Evolutionary conservation across 768 basidiomycete species (phyloP).

Genomic region (Sistotremastrum niveocremeum): DNA sequence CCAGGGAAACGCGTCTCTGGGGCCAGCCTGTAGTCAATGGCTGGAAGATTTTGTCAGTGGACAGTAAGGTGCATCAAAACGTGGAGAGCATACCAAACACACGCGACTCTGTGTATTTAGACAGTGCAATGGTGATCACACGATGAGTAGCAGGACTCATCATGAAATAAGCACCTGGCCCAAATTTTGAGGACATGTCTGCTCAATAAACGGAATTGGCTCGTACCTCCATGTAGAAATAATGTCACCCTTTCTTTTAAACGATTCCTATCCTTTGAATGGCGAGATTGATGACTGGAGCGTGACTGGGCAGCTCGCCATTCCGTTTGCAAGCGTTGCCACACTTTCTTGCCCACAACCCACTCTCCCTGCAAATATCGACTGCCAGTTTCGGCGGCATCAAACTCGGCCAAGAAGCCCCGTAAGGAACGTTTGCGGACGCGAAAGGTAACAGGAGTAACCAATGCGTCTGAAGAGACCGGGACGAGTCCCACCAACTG

Average conservation of each 20-base stretch:
- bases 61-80: slow-evolving; percentile 17
- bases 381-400: slow-evolving; percentile 58
- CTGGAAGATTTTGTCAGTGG: slow-evolving; percentile 25
- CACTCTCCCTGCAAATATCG: slow-evolving; percentile 90
- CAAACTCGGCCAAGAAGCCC: slow-evolving; percentile 68
- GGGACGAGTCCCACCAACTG: slow-evolving; percentile 71
- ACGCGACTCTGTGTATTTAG: slow-evolving; percentile 78
- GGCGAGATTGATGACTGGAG: slow-evolving; percentile 4
- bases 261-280: slow-evolving; percentile 8
- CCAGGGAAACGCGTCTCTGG: slow-evolving; percentile 94
- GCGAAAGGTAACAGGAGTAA: slow-evolving; percentile 86
- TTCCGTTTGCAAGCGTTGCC: slow-evolving; percentile 75
- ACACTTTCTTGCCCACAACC: slow-evolving; percentile 88
- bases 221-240: slow-evolving; percentile 83
- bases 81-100: slow-evolving; percentile 55
- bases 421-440: slow-evolving; percentile 60
- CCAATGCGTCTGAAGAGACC: slow-evolving; percentile 81
- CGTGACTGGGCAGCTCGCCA: slow-evolving; percentile 40
- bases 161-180: slow-evolving; percentile 77
- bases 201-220: not conserved
- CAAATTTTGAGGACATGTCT: slow-evolving; percentile 1
- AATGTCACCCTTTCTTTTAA: slow-evolving; percentile 70
- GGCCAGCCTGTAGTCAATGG: slow-evolving; percentile 89
- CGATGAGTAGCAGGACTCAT: slow-evolving; percentile 87
- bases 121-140: slow-evolving; percentile 78